phyloP scores from a whole-genome alignment of 176 grass and related monocot genomes.

The Phragmites australis region DNA sequence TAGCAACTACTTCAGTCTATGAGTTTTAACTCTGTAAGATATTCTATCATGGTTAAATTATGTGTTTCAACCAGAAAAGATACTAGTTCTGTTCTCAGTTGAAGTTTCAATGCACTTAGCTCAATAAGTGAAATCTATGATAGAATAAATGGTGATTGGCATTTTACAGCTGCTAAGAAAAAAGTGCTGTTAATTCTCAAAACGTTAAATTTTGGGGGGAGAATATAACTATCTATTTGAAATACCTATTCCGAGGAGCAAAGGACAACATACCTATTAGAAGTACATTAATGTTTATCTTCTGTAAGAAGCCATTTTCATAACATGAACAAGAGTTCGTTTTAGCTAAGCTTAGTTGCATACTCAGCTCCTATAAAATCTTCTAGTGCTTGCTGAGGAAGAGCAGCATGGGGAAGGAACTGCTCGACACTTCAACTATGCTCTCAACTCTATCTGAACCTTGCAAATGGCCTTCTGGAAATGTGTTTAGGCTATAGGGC shows the following conservation, averaged over 20 bases:
- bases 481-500: background rate
- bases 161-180: background rate
- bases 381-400: background rate
- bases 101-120: background rate
- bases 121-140: background rate
- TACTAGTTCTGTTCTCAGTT: background rate
- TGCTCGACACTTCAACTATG: background rate
- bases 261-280: background rate
- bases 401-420: background rate
- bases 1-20: background rate
- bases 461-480: conserved; percentile 10
- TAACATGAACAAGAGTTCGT: background rate
- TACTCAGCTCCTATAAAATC: conserved; percentile 1
- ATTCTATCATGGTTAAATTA: background rate
- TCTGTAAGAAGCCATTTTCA: background rate
- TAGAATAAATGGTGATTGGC: background rate
- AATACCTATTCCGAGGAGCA: background rate
- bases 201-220: background rate
- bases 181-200: background rate
- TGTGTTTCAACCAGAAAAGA: background rate
- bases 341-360: background rate
- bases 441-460: conserved; percentile 5
- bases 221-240: background rate
- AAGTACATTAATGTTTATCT: background rate
- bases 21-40: background rate